Percentiles rank a stretch among this genome's conserved stretches.
phyloP scores from a whole-genome alignment of 257 asterid species.

The Ophiorrhiza pumila region DNA sequence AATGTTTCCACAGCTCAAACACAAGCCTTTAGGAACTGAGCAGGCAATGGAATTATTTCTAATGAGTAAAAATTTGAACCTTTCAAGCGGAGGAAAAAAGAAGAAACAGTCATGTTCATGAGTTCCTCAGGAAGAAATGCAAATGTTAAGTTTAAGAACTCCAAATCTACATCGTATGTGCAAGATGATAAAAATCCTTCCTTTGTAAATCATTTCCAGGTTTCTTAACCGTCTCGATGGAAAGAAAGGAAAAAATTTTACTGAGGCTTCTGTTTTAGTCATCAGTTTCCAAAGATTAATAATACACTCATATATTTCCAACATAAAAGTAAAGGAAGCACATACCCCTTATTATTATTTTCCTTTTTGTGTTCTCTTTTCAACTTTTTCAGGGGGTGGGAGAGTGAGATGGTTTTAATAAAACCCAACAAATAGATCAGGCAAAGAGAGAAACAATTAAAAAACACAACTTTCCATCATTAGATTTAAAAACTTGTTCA shows the following conservation, averaged over 20 bases:
- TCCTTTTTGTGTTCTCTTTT: not conserved
- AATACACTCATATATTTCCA: not conserved
- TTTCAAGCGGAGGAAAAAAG: not conserved
- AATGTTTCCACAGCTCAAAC: not conserved
- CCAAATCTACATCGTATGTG: not conserved
- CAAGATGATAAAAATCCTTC: not conserved
- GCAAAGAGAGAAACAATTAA: not conserved
- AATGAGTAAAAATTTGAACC: not conserved
- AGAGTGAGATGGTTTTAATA: not conserved
- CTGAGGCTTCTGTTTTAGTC: not conserved
- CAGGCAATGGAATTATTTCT: not conserved
- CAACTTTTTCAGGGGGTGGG: not conserved
- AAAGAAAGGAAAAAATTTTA: too few species aligned
- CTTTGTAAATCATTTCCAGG: not conserved
- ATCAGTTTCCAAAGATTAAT: conserved; percentile 6
- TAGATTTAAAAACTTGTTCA: not conserved
- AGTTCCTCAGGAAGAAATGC: not conserved
- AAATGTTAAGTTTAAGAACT: not conserved
- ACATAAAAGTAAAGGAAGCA: too few species aligned
- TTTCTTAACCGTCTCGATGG: not conserved
- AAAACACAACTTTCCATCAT: not conserved
- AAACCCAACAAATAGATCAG: not conserved
- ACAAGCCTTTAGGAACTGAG: not conserved
- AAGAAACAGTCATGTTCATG: not conserved
- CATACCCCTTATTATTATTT: not conserved